Percentiles rank a stretch among this genome's conserved stretches.
Evolutionary conservation across 1,139 yeast species (phyloP).

Genomic region (Blastobotrys petasosporus): DNA sequence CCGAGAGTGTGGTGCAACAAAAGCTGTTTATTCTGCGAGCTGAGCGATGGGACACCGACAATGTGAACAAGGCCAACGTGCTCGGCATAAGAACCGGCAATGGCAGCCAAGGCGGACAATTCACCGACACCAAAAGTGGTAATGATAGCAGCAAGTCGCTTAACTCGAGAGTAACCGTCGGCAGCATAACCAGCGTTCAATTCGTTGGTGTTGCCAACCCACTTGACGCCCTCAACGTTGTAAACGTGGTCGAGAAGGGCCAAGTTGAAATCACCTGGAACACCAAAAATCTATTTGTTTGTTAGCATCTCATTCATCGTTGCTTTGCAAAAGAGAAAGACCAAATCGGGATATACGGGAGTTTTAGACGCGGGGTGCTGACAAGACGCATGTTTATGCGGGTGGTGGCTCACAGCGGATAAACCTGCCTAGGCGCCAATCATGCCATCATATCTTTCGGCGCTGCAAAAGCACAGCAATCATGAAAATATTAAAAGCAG

Average conservation of each 20-base stretch:
- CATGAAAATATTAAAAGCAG: too few species aligned
- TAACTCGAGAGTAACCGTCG: conserved; percentile 62
- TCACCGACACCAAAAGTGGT: conserved; percentile 76
- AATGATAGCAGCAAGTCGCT: conserved; percentile 50
- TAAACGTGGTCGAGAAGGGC: conserved; percentile 53
- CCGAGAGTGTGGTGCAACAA: conserved; percentile 66
- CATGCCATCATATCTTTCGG: too few species aligned
- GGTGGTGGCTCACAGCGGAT: too few species aligned
- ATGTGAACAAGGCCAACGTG: conserved; percentile 58
- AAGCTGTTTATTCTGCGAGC: conserved; percentile 60
- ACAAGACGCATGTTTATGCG: too few species aligned
- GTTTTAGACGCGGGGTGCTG: too few species aligned
- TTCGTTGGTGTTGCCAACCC: conserved; percentile 46
- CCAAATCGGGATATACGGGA: too few species aligned
- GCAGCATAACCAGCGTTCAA: conserved; percentile 56
- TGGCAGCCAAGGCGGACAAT: conserved; percentile 58
- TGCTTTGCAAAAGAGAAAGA: too few species aligned
- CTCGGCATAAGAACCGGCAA: conserved; percentile 65
- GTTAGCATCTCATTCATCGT: conserved; percentile 9
- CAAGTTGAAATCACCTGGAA: conserved; percentile 74
- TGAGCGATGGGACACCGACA: conserved; percentile 57
- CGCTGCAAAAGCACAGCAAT: too few species aligned
- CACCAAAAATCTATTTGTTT: conserved; percentile 41
- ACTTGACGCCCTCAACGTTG: conserved; percentile 36
- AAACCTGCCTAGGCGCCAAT: too few species aligned